Conservation (phyloP, 2,329 filamentous ascomycete species). For the Aspergillus brasiliensis region DNA sequence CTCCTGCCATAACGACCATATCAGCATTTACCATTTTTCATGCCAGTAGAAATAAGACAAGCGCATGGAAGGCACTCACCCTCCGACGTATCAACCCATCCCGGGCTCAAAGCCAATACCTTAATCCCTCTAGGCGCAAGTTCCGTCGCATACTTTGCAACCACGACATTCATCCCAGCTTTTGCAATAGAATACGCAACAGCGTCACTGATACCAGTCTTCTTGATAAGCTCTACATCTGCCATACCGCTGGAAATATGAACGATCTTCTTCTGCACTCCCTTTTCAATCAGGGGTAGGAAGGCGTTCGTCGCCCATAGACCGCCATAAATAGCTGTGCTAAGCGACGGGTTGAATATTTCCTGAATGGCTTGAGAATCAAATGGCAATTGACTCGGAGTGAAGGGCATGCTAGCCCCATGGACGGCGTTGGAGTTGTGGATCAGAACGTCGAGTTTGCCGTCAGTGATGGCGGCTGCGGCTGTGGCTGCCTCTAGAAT, state of each 20-base stretch:
- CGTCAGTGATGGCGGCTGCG: conserved; percentile 37
- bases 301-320: conserved; percentile 38
- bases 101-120: conserved; percentile 37
- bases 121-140: conserved; percentile 35
- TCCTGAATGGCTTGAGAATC: conserved; percentile 12
- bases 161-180: conserved; percentile 43
- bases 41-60: background rate
- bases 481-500: conserved; percentile 39
- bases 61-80: conserved; percentile 17
- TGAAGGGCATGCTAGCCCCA: conserved; percentile 11
- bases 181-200: conserved; percentile 44
- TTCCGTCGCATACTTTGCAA: conserved; percentile 46
- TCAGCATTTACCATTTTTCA: background rate
- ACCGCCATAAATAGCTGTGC: conserved; percentile 10
- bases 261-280: conserved; percentile 46
- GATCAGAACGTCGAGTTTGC: conserved; percentile 46
- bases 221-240: conserved; percentile 28
- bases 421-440: conserved; percentile 42
- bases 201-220: conserved; percentile 23
- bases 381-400: conserved; percentile 21
- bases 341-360: conserved; percentile 26
- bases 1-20: conserved; percentile 1
- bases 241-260: conserved; percentile 43
- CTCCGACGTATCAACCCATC: conserved; percentile 32
- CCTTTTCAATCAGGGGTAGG: conserved; percentile 44